Evolutionary conservation across 2,329 filamentous ascomycete species (phyloP).

Genomic region (Berkeleyomyces basicola): DNA sequence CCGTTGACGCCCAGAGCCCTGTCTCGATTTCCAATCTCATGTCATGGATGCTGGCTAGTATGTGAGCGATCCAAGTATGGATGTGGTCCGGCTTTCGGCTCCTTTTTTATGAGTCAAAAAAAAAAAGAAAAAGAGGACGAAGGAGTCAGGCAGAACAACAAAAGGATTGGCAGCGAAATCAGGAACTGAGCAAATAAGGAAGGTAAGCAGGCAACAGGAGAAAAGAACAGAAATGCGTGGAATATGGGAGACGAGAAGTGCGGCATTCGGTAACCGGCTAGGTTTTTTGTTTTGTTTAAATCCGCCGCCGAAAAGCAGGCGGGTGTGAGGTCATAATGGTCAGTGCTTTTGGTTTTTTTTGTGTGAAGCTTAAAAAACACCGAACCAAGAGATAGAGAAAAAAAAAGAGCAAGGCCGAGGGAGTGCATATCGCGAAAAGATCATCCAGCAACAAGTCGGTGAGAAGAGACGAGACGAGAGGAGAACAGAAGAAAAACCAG

Average conservation of each 20-base stretch:
- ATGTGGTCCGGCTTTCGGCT: no score
- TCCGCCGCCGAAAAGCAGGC: no score
- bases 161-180: no score
- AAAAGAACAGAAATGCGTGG: no score
- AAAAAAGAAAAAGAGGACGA: not conserved
- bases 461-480: not conserved
- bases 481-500: not conserved
- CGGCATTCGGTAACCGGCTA: no score
- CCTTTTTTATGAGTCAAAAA: not conserved
- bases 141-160: not conserved
- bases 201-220: no score
- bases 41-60: not conserved
- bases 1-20: not conserved
- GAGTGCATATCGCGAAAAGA: not conserved
- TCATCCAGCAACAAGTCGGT: not conserved
- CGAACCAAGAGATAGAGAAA: not conserved
- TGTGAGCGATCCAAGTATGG: no score
- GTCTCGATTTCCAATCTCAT: not conserved
- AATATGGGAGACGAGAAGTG: no score
- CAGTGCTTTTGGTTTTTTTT: no score
- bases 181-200: no score
- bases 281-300: no score
- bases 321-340: no score
- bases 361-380: not conserved
- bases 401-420: not conserved